phyloP scores from a whole-genome alignment of 345 rosid genomes.

The Aurinia saxatilis region DNA sequence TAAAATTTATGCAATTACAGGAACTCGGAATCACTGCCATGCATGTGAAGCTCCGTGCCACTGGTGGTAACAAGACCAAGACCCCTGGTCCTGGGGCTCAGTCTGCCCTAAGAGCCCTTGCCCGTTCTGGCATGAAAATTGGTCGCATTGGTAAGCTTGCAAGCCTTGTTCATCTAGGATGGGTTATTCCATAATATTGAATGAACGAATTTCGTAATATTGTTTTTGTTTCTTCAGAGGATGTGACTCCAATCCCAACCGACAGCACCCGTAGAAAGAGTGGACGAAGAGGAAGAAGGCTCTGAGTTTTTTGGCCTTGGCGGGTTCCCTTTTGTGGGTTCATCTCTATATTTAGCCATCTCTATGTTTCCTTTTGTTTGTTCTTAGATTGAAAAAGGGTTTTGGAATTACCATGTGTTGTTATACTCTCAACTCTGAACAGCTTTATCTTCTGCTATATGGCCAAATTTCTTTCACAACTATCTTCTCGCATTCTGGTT shows the following conservation, averaged over 20 bases:
- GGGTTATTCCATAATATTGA: neutral
- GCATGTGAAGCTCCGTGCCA: slow-evolving; percentile 76
- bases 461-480: neutral
- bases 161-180: neutral
- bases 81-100: slow-evolving; percentile 93
- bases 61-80: slow-evolving; percentile 86
- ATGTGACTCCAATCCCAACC: slow-evolving; percentile 70
- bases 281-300: slow-evolving; percentile 82
- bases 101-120: slow-evolving; percentile 75
- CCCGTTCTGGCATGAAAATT: slow-evolving; percentile 83
- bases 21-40: slow-evolving; percentile 76
- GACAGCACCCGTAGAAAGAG: slow-evolving; percentile 84
- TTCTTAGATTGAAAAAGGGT: slow-evolving; percentile 5
- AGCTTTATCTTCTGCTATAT: neutral
- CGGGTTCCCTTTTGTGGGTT: neutral
- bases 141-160: slow-evolving; percentile 58
- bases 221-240: slow-evolving; percentile 42
- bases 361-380: neutral
- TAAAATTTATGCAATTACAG: slow-evolving; percentile 11
- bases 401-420: neutral
- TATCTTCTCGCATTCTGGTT: neutral
- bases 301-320: slow-evolving; percentile 24
- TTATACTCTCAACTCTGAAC: neutral
- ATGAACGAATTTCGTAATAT: neutral
- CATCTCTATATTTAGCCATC: neutral